These are phyloP conservation scores for Vaccinium darrowii DNA, from an alignment of 148 eudicot genomes.

Conservation along the genomic window DNA sequence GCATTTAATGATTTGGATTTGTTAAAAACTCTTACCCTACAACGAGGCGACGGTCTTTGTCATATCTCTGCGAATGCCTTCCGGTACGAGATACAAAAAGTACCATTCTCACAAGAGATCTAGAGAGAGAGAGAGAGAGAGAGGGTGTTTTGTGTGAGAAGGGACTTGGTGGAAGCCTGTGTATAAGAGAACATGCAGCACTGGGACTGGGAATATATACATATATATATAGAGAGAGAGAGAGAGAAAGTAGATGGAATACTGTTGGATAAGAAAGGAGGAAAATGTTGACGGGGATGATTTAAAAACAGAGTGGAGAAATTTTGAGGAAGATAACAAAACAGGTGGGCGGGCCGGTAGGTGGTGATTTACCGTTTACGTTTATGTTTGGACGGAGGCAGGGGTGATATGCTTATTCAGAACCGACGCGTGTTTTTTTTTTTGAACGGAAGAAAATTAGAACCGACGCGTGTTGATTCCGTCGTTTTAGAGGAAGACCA, in stretches of 20 bases:
- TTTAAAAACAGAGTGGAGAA: not conserved
- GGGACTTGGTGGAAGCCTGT: not conserved
- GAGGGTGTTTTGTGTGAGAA: not conserved
- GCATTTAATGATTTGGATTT: too few species aligned
- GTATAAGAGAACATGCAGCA: not conserved
- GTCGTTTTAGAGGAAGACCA: not conserved
- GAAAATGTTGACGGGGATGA: not conserved
- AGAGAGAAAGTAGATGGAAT: not conserved
- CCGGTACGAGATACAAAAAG: conserved; percentile 46
- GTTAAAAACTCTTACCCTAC: conserved; percentile 33
- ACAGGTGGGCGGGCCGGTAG: not conserved
- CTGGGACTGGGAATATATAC: not conserved
- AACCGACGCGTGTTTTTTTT: too few species aligned
- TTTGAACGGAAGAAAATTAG: too few species aligned
- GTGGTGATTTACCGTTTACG: not conserved
- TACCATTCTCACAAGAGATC: conserved; percentile 21
- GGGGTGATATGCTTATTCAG: not conserved
- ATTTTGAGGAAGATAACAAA: not conserved
- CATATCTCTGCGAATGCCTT: conserved; percentile 51
- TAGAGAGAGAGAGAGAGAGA: not conserved
- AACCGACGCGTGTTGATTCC: not conserved
- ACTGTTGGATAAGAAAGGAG: conserved; percentile 4
- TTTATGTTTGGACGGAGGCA: too few species aligned
- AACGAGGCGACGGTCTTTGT: conserved; percentile 44
- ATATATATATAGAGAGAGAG: too few species aligned